Percentiles rank a stretch among this genome's conserved stretches.
Conservation (phyloP, 148 eudicot species). For the Cornus florida region DNA sequence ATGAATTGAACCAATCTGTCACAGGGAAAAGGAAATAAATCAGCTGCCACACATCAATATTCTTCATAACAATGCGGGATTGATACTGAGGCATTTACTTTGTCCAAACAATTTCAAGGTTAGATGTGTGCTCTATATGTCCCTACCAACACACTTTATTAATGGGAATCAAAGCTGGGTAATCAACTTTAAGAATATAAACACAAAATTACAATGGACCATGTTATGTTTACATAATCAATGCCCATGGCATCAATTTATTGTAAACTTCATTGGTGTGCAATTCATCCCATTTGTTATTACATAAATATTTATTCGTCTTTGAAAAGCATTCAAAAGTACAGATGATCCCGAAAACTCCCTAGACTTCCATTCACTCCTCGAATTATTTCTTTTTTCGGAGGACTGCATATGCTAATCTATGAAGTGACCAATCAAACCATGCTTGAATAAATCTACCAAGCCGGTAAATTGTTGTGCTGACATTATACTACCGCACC, state of each 20-base stretch:
- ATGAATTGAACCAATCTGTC: conserved; percentile 89
- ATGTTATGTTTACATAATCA: not conserved
- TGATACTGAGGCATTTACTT: too few species aligned
- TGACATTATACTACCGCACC: not conserved
- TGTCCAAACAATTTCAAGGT: too few species aligned
- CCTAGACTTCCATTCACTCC: not conserved
- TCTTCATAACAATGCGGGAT: not conserved
- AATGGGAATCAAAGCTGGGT: too few species aligned
- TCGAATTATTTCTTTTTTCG: not conserved
- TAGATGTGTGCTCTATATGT: too few species aligned
- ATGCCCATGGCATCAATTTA: not conserved
- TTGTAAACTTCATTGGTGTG: not conserved
- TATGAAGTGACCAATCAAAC: not conserved
- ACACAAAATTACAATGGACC: not conserved
- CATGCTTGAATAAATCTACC: not conserved
- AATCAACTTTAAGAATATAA: too few species aligned
- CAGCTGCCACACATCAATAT: conserved; percentile 9
- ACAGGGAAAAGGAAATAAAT: conserved; percentile 20
- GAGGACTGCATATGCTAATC: not conserved
- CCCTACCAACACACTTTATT: too few species aligned
- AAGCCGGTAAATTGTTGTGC: not conserved
- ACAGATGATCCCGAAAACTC: not conserved
- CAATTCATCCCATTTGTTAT: not conserved
- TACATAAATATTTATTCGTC: too few species aligned
- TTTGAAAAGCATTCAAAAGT: conserved; percentile 2